A percentile compares a stretch with the other conserved stretches of the same genome.
These are phyloP conservation scores for Aspergillaceae sp. DNA, from an alignment of 2,329 filamentous ascomycete genomes.

Conservation along the genomic window DNA sequence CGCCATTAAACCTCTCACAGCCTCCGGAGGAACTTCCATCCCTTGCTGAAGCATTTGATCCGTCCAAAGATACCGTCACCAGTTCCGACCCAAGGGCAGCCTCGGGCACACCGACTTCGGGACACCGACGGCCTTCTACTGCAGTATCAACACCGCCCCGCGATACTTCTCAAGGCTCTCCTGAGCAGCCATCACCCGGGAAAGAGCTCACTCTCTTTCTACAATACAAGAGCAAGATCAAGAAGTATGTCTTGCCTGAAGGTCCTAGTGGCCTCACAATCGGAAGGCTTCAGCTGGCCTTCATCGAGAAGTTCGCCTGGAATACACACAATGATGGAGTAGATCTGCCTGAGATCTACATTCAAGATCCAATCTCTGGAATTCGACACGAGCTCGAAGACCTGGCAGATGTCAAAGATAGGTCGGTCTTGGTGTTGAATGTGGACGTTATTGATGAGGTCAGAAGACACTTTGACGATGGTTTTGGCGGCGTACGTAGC, in stretches of 20 bases:
- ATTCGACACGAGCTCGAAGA: slow-evolving; percentile 97
- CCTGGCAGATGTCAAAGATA: slow-evolving; percentile 83
- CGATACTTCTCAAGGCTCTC: slow-evolving; percentile 40
- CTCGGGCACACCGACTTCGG: slow-evolving; percentile 21
- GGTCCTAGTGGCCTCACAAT: slow-evolving; percentile 78
- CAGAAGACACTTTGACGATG: slow-evolving; percentile 91
- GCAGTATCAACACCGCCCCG: slow-evolving; percentile 34
- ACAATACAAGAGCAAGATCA: slow-evolving; percentile 94
- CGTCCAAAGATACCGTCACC: slow-evolving; percentile 15
- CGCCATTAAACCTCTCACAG: slow-evolving; percentile 48
- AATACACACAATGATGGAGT: slow-evolving; percentile 90
- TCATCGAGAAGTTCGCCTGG: slow-evolving; percentile 99
- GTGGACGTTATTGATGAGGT: slow-evolving; percentile 91
- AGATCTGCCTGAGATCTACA: slow-evolving; percentile 93
- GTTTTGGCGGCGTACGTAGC: slow-evolving; percentile 67
- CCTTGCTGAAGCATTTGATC: slow-evolving; percentile 29
- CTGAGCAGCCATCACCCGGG: slow-evolving; percentile 57
- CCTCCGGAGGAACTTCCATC: slow-evolving; percentile 25
- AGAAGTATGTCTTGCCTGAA: slow-evolving; percentile 84
- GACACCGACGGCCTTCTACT: slow-evolving; percentile 11
- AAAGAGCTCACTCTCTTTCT: slow-evolving; percentile 91
- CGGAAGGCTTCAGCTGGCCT: slow-evolving; percentile 81
- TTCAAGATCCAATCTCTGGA: slow-evolving; percentile 89
- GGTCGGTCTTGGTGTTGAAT: slow-evolving; percentile 89
- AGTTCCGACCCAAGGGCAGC: slow-evolving; percentile 8